Base-by-base conservation (phyloP, 1,284 basidiomycete genomes). In the Inonotus obliquus region DNA sequence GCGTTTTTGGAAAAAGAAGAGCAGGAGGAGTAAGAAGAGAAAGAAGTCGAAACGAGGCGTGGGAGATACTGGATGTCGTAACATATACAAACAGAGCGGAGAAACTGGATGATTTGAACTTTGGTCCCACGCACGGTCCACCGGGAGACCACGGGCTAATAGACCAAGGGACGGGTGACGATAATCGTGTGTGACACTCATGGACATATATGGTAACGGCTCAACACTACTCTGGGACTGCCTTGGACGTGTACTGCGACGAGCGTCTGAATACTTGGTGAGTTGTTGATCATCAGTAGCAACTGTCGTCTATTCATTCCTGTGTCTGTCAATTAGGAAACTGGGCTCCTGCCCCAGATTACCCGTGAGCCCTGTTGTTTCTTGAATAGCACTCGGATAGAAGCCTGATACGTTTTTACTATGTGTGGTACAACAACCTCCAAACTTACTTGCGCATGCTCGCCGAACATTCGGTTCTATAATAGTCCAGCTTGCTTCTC, bases 391-490 rank as follows among this genome's bases (percentile, higher is more conserved):
- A 54, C 41, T 54, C 35, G 53, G 35, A 55, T 23, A 55, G 59
- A 60, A 54, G 59, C 41, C 52, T 60, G 38, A 44, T 60, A 54
- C 52, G 49, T 53, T 44, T 53, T 21, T 44, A n/a, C n/a, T n/a
- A 21, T 44, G 41, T 47, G 51, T 52, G 27, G 27, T 44, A 19
- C 27, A 48, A 59, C 52, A 47, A 23, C 57, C 21, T 45, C 19
- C 57, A 59, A 59, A 32, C 57, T 51, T 54, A 60, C 51, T 47
- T 49, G 44, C 49, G 27, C 19, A 39, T 39, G 25, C 37, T 52
- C 55, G 61, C 61, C 61, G 61, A 62, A 58, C 48, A 53, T 27
- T 62, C 55, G 61, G 61, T 44, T 62, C 61, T 58, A 54, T 53
- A 51, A 19, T 38, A 38, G 41, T 32, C 49, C 54, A 23, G 23